Percentiles rank a stretch among this genome's conserved stretches.
These are phyloP conservation scores for Penicillium sp. DNA, from an alignment of 2,329 filamentous ascomycete genomes.

Conservation along the genomic window DNA sequence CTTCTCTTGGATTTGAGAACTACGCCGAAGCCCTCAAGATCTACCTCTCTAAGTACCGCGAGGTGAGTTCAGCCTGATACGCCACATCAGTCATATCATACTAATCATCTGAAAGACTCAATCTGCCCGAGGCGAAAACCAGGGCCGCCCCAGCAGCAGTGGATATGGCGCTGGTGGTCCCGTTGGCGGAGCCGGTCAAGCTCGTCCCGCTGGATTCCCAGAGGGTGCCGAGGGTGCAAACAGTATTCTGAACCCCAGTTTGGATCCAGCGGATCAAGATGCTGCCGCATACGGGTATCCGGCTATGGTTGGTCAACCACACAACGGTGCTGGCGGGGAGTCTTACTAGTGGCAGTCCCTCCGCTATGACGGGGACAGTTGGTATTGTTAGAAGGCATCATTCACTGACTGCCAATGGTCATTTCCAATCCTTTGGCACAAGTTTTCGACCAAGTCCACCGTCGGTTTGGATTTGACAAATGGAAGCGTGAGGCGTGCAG, in stretches of 20 bases:
- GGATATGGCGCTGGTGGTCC: constrained; percentile 51
- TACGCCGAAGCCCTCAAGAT: constrained; percentile 98
- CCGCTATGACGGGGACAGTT: not conserved
- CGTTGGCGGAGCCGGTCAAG: constrained; percentile 41
- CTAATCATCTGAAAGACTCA: constrained; percentile 69
- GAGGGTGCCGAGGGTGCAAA: constrained; percentile 51
- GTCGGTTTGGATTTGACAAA: constrained; percentile 8
- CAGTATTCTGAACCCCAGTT: constrained; percentile 51
- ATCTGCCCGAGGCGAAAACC: constrained; percentile 72
- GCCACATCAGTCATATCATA: constrained; percentile 22
- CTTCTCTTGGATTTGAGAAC: constrained; percentile 97
- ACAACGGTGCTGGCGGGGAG: constrained; percentile 56
- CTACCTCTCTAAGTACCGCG: constrained; percentile 94
- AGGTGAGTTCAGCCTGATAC: constrained; percentile 70
- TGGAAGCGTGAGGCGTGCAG: constrained; percentile 19
- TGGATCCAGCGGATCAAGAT: constrained; percentile 55
- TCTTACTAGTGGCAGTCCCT: constrained; percentile 43
- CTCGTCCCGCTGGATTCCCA: constrained; percentile 42
- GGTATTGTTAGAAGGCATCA: not conserved
- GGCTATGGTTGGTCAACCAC: constrained; percentile 53
- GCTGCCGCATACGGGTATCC: constrained; percentile 53
- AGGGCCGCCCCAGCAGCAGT: constrained; percentile 62
- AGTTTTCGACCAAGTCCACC: not conserved
- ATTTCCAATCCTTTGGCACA: not conserved
- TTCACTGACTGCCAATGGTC: not conserved